Evolutionary conservation across 2,329 filamentous ascomycete species (phyloP).

Genomic region (Colletotrichum australisinense): DNA sequence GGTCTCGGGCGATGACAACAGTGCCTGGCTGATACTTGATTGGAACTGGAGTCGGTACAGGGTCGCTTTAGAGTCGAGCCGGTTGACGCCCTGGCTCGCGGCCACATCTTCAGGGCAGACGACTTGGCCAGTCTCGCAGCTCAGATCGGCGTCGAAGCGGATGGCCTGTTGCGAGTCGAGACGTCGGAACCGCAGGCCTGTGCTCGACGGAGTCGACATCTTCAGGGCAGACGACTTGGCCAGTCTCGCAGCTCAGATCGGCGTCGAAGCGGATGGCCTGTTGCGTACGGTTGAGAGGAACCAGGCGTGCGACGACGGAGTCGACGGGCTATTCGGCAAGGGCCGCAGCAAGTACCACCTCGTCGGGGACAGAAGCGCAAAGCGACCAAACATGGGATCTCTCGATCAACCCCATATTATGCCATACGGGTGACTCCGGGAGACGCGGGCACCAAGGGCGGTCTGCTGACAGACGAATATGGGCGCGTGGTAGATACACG

Average conservation of each 20-base stretch:
- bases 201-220: too few species aligned
- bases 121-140: constrained; percentile 33
- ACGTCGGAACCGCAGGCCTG: too few species aligned
- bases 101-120: constrained; percentile 41
- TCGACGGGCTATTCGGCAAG: constrained; percentile 46
- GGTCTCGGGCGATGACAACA: constrained; percentile 36
- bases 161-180: too few species aligned
- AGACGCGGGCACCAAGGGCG: constrained; percentile 50
- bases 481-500: too few species aligned
- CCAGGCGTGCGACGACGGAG: constrained; percentile 40
- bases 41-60: constrained; percentile 42
- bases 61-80: constrained; percentile 11
- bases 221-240: constrained; percentile 38
- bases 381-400: constrained; percentile 12
- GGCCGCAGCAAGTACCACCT: constrained; percentile 44
- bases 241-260: constrained; percentile 32
- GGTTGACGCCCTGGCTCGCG: constrained; percentile 35
- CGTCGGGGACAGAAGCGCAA: constrained; percentile 41
- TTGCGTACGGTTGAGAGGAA: constrained; percentile 43
- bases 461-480: constrained; percentile 44
- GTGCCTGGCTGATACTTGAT: constrained; percentile 47
- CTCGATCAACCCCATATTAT: constrained; percentile 42
- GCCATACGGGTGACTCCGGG: constrained; percentile 47
- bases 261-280: too few species aligned
- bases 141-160: not conserved